Conservation (phyloP, 2,329 filamentous ascomycete species). For the Bipolaris zeicola region DNA sequence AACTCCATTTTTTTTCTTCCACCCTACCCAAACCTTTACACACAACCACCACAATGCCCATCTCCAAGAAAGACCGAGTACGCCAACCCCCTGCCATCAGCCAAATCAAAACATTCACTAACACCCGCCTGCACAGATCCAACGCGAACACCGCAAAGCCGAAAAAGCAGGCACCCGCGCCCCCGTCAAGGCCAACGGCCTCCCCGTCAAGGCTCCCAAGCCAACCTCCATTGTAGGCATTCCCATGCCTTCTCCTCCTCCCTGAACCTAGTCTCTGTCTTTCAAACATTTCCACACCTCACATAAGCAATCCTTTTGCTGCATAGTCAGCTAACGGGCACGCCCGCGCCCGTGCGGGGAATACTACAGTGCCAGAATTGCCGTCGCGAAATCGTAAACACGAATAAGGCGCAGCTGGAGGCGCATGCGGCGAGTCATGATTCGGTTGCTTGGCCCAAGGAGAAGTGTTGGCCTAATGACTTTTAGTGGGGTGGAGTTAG, state of each 20-base stretch:
- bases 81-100: conserved; percentile 8
- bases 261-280: neutral
- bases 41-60: conserved; percentile 49
- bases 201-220: conserved; percentile 61
- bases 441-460: conserved; percentile 58
- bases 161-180: conserved; percentile 61
- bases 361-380: conserved; percentile 56
- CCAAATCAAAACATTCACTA: conserved; percentile 2
- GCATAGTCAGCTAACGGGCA: neutral
- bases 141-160: conserved; percentile 61
- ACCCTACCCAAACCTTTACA: neutral
- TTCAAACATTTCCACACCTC: neutral
- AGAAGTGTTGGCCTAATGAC: conserved; percentile 64
- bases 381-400: conserved; percentile 59
- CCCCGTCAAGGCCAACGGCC: conserved; percentile 61
- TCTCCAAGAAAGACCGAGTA: conserved; percentile 57
- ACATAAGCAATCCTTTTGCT: no score
- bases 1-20: conserved; percentile 8
- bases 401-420: conserved; percentile 58
- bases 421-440: conserved; percentile 61
- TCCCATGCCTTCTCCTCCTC: neutral
- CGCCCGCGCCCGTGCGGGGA: neutral
- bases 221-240: conserved; percentile 55
- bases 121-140: conserved; percentile 48
- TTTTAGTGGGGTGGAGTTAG: conserved; percentile 20